Base-by-base conservation (phyloP, 23 red algal species). In the Agarophyton chilense region DNA sequence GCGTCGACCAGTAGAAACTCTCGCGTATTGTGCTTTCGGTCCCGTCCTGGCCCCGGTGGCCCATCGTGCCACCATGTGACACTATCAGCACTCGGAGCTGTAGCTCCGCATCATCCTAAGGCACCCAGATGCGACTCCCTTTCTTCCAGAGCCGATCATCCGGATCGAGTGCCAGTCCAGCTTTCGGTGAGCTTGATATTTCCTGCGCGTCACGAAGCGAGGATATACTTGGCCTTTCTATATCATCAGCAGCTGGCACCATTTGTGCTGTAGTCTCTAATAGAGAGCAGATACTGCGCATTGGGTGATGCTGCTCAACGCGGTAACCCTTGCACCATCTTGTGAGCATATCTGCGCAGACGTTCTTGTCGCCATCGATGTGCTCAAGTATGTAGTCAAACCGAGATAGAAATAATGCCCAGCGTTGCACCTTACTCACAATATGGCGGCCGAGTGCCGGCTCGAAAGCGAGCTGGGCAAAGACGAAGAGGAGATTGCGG, bases 341-440 rank as follows among this genome's bases (percentile, higher is more conserved):
- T 19, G 72, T 78, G 18, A 89, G 67, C 12, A 89, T 60, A 36
- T 89, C 84, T 6, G 84, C 84, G 25, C 49, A 74, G 8, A 77
- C 26, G 52, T 89, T 89, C 7, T 13, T 16, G 12, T 63, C 3
- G 40, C 67, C 66, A 9, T 39, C 49, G 19, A 89, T 77, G 49
- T 89, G 84, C 51, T 89, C 65, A 49, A 76, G 76, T 4, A 78
- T 0, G 55, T 78, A 89, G 9, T 39, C 10, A 76, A 89, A 89
- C 14, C 46, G 9, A 10, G 66, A 77, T 5, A 89, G 16, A 42
- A 64, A 65, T 4, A 89, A 45, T 13, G 84, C 84, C 70, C 68
- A 89, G 0, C 84, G 67, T 33, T 89, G 67, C 0, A 89, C 67
- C 26, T 89, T 77, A 6, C 42, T 1, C 3, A 89, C 29, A 35